Evolutionary conservation across 2,329 filamentous ascomycete genomes (phyloP).

Genomic region (Aspergillus flavus): DNA sequence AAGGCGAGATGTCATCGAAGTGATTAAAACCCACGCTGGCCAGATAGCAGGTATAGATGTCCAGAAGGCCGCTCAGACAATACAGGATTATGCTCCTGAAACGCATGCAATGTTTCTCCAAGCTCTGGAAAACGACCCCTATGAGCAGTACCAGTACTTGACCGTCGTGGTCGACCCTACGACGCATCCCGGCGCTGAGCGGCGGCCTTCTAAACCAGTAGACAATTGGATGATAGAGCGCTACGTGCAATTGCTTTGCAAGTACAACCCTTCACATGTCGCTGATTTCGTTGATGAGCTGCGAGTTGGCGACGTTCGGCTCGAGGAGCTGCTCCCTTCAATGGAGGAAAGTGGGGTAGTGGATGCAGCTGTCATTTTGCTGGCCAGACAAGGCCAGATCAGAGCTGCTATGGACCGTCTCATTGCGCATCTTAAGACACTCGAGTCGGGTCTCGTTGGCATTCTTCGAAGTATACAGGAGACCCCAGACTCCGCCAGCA

Average conservation of each 20-base stretch:
- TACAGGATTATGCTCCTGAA: slow-evolving; percentile 64
- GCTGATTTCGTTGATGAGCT: slow-evolving; percentile 79
- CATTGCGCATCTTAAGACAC: slow-evolving; percentile 74
- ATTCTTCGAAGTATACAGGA: slow-evolving; percentile 66
- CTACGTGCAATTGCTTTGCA: slow-evolving; percentile 91
- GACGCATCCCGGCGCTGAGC: slow-evolving; percentile 38
- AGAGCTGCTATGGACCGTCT: slow-evolving; percentile 82
- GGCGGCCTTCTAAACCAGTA: slow-evolving; percentile 31
- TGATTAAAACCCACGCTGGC: slow-evolving; percentile 66
- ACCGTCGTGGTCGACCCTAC: slow-evolving; percentile 72
- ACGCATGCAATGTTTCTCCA: slow-evolving; percentile 69
- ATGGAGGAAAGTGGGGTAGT: slow-evolving; percentile 90
- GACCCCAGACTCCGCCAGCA: slow-evolving; percentile 58
- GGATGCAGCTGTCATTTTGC: slow-evolving; percentile 87
- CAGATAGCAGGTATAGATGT: slow-evolving; percentile 71
- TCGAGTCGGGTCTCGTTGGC: slow-evolving; percentile 77
- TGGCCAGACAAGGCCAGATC: slow-evolving; percentile 85
- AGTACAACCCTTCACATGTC: slow-evolving; percentile 78
- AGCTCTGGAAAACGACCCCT: slow-evolving; percentile 61
- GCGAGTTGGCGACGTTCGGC: slow-evolving; percentile 73
- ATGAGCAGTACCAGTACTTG: slow-evolving; percentile 76
- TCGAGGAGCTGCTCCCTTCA: slow-evolving; percentile 79
- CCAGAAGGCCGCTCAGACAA: slow-evolving; percentile 63
- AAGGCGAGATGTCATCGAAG: slow-evolving; percentile 67
- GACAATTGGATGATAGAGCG: slow-evolving; percentile 71